Base-by-base conservation (phyloP, 192 early-diverging fungal genomes). In the Piromyces finnis region DNA sequence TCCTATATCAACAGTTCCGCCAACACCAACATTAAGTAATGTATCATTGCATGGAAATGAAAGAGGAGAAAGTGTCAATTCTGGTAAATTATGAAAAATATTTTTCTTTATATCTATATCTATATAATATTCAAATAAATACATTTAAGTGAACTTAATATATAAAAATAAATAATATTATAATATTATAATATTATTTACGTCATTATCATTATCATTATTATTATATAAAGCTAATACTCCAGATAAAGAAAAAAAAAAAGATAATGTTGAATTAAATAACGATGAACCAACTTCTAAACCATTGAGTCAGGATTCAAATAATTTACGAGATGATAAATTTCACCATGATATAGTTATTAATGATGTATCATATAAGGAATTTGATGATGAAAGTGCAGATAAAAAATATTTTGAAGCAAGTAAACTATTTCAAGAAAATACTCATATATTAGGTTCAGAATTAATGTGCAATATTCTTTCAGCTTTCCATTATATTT, bases 401-500 rank as follows among this genome's bases (percentile, higher is more conserved):
- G 26, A 68, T 11, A 68, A 68, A 11, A 68, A 68, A 9, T 68
- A n/a, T 68, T n/a, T 9, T n/a, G 51, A 68, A n/a, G 51, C 51
- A 2, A 68, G 51, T n/a, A 86, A 87, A 79, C 83, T 90, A 77
- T 88, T 90, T 78, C 87, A 87, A 39, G 80, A 83, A 15, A 91
- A 90, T 82, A 79, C 83, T 12, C 88, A 89, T 80, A 78, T 88
- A 17, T 81, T 91, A 18, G 37, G 79, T 15, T 88, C 86, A 2
- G 87, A 88, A 12, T 80, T 91, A 15, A 87, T 90, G 85, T 82
- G 85, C 17, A 77, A 80, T 16, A 84, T 90, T 5, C 28, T 88
- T 28, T 82, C 84, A 9, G 82, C 81, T 26, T 78, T 91, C 26
- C 88, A 88, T 79, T 89, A 87, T 78, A 81, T 90, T 12, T 87